Evolutionary conservation across 1,284 basidiomycete genomes (phyloP).

Genomic region (Lignosus rhinocerotis): DNA sequence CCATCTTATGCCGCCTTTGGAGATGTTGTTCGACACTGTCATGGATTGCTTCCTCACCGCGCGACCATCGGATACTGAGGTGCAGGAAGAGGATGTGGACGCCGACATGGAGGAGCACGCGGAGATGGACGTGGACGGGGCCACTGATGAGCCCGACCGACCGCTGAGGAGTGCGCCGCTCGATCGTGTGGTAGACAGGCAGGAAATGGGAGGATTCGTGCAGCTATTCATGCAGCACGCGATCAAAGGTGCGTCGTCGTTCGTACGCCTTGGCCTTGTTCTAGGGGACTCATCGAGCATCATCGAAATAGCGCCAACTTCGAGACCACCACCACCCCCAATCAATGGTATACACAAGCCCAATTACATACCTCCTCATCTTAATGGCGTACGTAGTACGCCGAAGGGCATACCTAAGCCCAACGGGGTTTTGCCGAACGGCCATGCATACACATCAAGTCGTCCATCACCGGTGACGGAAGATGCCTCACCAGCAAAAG

Average conservation of each 20-base stretch:
- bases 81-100: constrained; percentile 25
- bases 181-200: constrained; percentile 42
- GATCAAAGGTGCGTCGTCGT: constrained; percentile 40
- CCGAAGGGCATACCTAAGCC: constrained; percentile 19
- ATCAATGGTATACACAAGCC: constrained; percentile 28
- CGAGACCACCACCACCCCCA: constrained; percentile 8
- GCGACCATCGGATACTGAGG: constrained; percentile 25
- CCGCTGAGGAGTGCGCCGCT: constrained; percentile 27
- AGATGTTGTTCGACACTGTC: constrained; percentile 73
- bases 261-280: neutral
- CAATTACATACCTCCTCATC: constrained; percentile 23
- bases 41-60: constrained; percentile 64
- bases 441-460: constrained; percentile 17
- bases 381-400: constrained; percentile 23
- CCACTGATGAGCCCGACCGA: constrained; percentile 28
- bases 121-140: constrained; percentile 49
- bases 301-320: constrained; percentile 10
- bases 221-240: constrained; percentile 51
- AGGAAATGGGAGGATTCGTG: constrained; percentile 51
- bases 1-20: constrained; percentile 80
- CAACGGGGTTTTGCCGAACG: constrained; percentile 23
- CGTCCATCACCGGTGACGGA: constrained; percentile 15
- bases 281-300: neutral
- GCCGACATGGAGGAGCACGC: constrained; percentile 24
- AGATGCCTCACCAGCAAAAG: constrained; percentile 26